These are phyloP conservation scores for Dendrostoma leiphaemia DNA, from an alignment of 2,329 filamentous ascomycete species.

Conservation along the genomic window DNA sequence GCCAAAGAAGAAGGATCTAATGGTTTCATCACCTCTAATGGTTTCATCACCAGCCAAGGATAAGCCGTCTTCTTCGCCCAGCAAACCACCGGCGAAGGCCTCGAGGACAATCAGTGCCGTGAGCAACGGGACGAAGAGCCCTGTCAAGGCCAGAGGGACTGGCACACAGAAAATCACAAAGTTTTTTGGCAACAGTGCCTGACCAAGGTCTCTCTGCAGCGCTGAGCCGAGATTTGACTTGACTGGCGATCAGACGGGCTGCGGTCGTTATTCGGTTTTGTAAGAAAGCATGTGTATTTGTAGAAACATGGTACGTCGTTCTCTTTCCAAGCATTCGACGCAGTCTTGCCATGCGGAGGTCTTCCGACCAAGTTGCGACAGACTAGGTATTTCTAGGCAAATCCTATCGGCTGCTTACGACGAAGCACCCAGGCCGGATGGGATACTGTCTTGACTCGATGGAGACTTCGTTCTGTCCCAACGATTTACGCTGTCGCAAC, in stretches of 20 bases:
- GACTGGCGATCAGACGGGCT: too few relatives aligned
- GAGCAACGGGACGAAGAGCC: slow-evolving; percentile 36
- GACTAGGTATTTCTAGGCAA: too few relatives aligned
- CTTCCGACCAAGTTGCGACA: too few relatives aligned
- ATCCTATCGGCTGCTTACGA: too few relatives aligned
- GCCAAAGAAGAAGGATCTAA: slow-evolving; percentile 25
- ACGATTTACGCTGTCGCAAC: too few relatives aligned
- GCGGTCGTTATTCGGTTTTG: background rate
- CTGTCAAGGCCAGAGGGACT: slow-evolving; percentile 28
- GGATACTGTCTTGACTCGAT: too few relatives aligned
- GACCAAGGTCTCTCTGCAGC: slow-evolving; percentile 17
- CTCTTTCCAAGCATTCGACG: background rate
- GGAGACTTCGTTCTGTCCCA: too few relatives aligned
- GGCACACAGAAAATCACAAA: slow-evolving; percentile 46
- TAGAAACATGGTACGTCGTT: background rate
- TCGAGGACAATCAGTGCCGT: slow-evolving; percentile 39
- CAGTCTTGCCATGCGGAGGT: too few relatives aligned
- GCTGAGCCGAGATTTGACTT: background rate
- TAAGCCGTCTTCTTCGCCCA: slow-evolving; percentile 21
- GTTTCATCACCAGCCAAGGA: slow-evolving; percentile 19
- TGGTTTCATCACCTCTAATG: slow-evolving; percentile 24
- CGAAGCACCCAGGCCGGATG: too few relatives aligned
- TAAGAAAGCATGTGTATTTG: background rate
- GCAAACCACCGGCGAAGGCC: slow-evolving; percentile 19
- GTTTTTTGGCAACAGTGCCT: slow-evolving; percentile 44